Evolutionary conservation across 208 protist genomes (phyloP).

Genomic region (Trypanosoma brucei): DNA sequence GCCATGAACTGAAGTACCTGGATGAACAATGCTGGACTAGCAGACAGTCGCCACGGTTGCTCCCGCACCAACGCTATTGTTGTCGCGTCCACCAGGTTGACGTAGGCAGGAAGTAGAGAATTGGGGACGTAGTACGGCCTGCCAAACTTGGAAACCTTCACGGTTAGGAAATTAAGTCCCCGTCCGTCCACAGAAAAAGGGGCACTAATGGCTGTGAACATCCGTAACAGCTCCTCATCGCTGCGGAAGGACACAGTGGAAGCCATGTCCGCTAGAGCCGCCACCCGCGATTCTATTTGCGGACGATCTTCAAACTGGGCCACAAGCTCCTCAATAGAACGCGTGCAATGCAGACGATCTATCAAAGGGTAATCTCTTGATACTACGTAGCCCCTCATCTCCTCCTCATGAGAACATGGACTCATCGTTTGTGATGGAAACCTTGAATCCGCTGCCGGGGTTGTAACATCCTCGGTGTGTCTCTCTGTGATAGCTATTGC

Average conservation of each 20-base stretch:
- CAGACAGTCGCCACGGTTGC: constrained; percentile 63
- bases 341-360: constrained; percentile 71
- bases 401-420: constrained; percentile 7
- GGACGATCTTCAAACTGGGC: constrained; percentile 62
- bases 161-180: constrained; percentile 61
- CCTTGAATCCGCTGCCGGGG: background rate
- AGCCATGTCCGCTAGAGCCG: constrained; percentile 74
- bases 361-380: constrained; percentile 43
- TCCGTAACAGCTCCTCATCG: constrained; percentile 57
- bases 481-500: constrained; percentile 5
- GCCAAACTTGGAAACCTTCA: constrained; percentile 60
- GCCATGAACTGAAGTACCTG: constrained; percentile 84
- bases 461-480: constrained; percentile 1
- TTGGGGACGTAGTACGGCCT: constrained; percentile 56
- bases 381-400: constrained; percentile 49
- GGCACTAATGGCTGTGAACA: constrained; percentile 63
- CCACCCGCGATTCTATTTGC: constrained; percentile 48
- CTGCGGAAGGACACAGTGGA: constrained; percentile 48
- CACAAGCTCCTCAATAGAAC: constrained; percentile 63
- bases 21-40: constrained; percentile 42
- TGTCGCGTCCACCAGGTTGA: constrained; percentile 55
- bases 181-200: constrained; percentile 69
- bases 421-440: background rate
- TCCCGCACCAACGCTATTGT: constrained; percentile 53
- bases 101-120: constrained; percentile 56